Percentiles rank a stretch among this genome's conserved stretches.
Conservation (phyloP, 805 yeast species). For the Zygotorulaspora florentina region DNA sequence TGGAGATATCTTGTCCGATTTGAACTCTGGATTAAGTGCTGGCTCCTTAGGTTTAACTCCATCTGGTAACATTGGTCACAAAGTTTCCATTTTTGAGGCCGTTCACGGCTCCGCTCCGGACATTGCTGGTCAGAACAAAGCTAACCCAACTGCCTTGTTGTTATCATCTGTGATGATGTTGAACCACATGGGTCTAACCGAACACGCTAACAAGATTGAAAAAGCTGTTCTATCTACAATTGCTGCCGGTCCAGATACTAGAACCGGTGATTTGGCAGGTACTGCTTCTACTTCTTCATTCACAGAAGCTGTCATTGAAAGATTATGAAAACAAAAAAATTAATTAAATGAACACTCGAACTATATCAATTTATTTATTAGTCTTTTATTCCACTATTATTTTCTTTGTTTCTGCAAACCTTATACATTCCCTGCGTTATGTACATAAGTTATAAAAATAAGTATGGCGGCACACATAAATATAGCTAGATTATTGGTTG, state of each 20-base stretch:
- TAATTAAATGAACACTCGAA: background rate
- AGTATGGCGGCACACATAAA: constrained; percentile 3
- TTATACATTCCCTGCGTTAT: constrained; percentile 2
- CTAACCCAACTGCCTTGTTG: constrained; percentile 97
- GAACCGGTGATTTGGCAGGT: constrained; percentile 94
- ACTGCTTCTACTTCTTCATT: constrained; percentile 82
- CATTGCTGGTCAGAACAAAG: constrained; percentile 97
- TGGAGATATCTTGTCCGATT: constrained; percentile 98
- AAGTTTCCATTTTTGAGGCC: constrained; percentile 97
- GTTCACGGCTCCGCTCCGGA: constrained; percentile 99
- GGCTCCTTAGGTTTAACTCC: constrained; percentile 99
- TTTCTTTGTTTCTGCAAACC: background rate
- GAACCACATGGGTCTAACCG: constrained; percentile 91
- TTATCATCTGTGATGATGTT: constrained; percentile 98
- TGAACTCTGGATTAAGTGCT: constrained; percentile 87
- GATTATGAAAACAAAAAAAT: constrained; percentile 25
- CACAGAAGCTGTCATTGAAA: constrained; percentile 83
- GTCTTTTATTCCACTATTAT: background rate
- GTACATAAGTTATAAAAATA: no score
- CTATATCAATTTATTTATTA: background rate
- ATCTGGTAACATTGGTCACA: constrained; percentile 98
- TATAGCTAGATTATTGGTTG: background rate
- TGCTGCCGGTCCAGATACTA: constrained; percentile 92
- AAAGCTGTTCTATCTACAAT: constrained; percentile 79
- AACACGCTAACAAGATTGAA: constrained; percentile 81